These are phyloP conservation scores for Penicillium sp. DNA, from an alignment of 2,329 filamentous ascomycete species.

Conservation along the genomic window DNA sequence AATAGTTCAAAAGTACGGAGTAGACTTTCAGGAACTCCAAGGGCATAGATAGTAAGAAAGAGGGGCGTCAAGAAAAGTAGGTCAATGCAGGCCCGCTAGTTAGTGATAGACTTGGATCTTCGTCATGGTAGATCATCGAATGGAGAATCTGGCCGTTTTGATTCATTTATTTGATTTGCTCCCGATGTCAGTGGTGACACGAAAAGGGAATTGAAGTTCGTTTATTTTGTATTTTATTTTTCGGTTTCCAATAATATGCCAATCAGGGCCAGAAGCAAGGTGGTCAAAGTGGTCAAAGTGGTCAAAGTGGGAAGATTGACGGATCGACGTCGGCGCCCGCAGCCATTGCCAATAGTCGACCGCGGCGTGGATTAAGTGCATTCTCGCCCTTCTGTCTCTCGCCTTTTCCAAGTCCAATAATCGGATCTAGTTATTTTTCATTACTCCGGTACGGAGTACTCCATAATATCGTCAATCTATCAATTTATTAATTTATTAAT, in stretches of 20 bases:
- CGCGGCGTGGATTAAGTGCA: slow-evolving; percentile 11
- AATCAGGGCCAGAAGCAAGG: slow-evolving; percentile 36
- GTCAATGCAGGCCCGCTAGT: slow-evolving; percentile 37
- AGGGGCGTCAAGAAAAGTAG: slow-evolving; percentile 14
- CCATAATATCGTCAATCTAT: too few species aligned
- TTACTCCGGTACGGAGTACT: too few species aligned
- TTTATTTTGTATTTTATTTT: slow-evolving; percentile 6
- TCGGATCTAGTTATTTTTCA: neutral
- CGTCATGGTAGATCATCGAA: slow-evolving; percentile 34
- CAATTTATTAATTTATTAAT: too few species aligned
- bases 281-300: slow-evolving; percentile 25
- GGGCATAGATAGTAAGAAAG: neutral
- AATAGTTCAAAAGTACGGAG: slow-evolving; percentile 2
- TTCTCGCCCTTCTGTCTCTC: slow-evolving; percentile 11
- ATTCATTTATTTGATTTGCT: neutral
- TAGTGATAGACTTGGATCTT: slow-evolving; percentile 39
- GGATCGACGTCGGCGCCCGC: slow-evolving; percentile 40
- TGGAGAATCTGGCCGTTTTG: neutral
- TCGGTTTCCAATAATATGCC: slow-evolving; percentile 16
- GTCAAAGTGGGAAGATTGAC: slow-evolving; percentile 20
- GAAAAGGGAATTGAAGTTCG: neutral
- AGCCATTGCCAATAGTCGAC: slow-evolving; percentile 40
- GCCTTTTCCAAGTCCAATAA: neutral
- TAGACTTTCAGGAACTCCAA: too few species aligned
- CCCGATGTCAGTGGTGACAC: too few species aligned